Base-by-base conservation (phyloP, 768 basidiomycete genomes). In the Pleurotus salmoneostramineus region DNA sequence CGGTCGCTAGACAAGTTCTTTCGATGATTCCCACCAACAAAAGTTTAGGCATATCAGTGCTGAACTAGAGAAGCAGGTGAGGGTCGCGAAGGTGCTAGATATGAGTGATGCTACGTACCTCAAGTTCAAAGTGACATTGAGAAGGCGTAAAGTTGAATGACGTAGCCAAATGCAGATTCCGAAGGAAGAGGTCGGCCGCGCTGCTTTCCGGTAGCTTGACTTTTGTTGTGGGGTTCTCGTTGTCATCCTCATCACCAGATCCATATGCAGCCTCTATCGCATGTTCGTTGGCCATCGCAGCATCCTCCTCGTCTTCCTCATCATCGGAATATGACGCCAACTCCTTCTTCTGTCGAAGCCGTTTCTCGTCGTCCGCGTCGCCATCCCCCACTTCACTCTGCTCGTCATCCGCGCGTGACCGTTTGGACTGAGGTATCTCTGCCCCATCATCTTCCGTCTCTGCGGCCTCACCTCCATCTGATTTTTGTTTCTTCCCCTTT, bases 1-100 rank as follows among this genome's bases (percentile, higher is more conserved):
- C 78, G 2, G 93, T 90, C 54, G 83, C 84, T 46, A 86, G 79
- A 71, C 95, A 98, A 8, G 88, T 84, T 56, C 88, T 81, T 69
- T 98, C 97, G 57, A 98, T 81, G 60, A 99, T 85, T 48, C 95
- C 96, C 49, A 98, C 93, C 44, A 99, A 81, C 17, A 99, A 78
- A 35, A 99, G 79, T 72, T 98, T 98, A 8, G 95, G 95, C 69
- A 94, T 88, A 64, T 91, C 85, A 45, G 89, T 83, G 8, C 82
- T 77, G 75, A 98, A 95, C 94, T 98, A 60, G n/a, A 60, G 15
- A 58, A 51, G 50, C 49, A 36, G 21, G 21, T 27, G 21, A 27
- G 21, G 1, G 60, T 52, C 34, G 52, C 47, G 5, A 55, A 34
- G 40, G 31, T 4, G 51, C 11, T n/a, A 55, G 42, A 40, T 31